Conservation (phyloP, 768 basidiomycete genomes). For the Collybia sordida region DNA sequence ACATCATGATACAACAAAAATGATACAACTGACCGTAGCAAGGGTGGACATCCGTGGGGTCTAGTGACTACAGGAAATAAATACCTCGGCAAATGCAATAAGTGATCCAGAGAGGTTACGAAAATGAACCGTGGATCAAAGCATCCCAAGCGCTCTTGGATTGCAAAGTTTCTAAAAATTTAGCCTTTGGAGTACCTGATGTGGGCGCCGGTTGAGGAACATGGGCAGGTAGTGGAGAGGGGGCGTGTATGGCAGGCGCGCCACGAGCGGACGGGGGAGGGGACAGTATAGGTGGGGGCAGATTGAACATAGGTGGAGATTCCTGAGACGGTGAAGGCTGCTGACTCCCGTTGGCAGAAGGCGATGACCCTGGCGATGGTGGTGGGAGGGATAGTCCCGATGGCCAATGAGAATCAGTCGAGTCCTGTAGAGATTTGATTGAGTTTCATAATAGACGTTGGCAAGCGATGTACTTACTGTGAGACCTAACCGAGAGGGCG, state of each 20-base stretch:
- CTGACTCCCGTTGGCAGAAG: slow-evolving; percentile 8
- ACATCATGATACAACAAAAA: slow-evolving; percentile 6
- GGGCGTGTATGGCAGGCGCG: slow-evolving; percentile 9
- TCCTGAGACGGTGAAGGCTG: slow-evolving; percentile 10
- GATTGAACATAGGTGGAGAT: slow-evolving; percentile 8
- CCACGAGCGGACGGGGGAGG: neutral
- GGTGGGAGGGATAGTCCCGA: neutral
- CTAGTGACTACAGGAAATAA: slow-evolving; percentile 2
- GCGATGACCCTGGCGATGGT: slow-evolving; percentile 9
- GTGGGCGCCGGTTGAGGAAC: slow-evolving; percentile 15
- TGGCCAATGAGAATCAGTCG: slow-evolving; percentile 10
- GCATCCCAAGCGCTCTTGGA: slow-evolving; percentile 68
- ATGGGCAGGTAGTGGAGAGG: slow-evolving; percentile 15
- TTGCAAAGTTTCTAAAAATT: slow-evolving; percentile 57
- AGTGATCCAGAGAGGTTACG: slow-evolving; percentile 29
- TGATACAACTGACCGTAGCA: slow-evolving; percentile 7
- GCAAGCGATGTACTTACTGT: slow-evolving; percentile 11
- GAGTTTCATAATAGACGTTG: neutral
- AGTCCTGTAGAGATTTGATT: slow-evolving; percentile 11
- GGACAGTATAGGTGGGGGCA: slow-evolving; percentile 12
- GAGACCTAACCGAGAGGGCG: slow-evolving; percentile 19
- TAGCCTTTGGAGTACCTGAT: slow-evolving; percentile 37
- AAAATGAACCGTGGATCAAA: slow-evolving; percentile 64
- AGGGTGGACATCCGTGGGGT: slow-evolving; percentile 4
- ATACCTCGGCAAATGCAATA: neutral